Evolutionary conservation across 2,329 filamentous ascomycete species (phyloP).

Genomic region (Cladosporium sp.): DNA sequence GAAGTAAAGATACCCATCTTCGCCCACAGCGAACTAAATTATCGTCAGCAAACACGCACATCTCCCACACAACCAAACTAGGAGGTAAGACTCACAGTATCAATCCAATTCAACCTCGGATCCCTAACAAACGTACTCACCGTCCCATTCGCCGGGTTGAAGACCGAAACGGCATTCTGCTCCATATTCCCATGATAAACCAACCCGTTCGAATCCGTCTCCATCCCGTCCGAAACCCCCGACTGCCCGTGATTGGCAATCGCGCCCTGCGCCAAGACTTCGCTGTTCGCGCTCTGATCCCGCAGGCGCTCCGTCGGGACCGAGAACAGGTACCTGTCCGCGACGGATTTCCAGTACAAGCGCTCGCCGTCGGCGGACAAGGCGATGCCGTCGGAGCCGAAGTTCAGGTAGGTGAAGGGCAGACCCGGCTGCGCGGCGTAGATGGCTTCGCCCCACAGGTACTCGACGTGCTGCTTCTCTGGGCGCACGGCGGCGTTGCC

Average conservation of each 20-base stretch:
- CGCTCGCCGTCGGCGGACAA: slow-evolving; percentile 50
- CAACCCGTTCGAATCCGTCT: slow-evolving; percentile 52
- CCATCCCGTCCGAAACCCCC: slow-evolving; percentile 54
- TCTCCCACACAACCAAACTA: not conserved
- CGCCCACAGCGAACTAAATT: slow-evolving; percentile 32
- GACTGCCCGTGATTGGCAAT: slow-evolving; percentile 49
- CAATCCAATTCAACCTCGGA: slow-evolving; percentile 51
- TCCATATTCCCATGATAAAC: slow-evolving; percentile 55
- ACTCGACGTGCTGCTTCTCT: slow-evolving; percentile 49
- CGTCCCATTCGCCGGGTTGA: slow-evolving; percentile 48
- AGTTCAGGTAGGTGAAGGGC: slow-evolving; percentile 42
- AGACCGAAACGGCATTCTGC: slow-evolving; percentile 50
- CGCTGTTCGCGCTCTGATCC: slow-evolving; percentile 40
- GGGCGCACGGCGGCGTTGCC: slow-evolving; percentile 43
- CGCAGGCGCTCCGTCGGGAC: slow-evolving; percentile 48
- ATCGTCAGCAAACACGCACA: not conserved
- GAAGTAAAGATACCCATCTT: slow-evolving; percentile 55
- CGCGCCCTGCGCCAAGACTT: slow-evolving; percentile 46
- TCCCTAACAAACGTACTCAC: slow-evolving; percentile 48
- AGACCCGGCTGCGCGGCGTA: slow-evolving; percentile 43
- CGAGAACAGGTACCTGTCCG: slow-evolving; percentile 47
- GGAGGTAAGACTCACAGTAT: slow-evolving; percentile 38
- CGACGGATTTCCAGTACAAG: slow-evolving; percentile 50
- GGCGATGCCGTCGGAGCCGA: slow-evolving; percentile 54
- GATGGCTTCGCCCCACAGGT: slow-evolving; percentile 50